Percentiles rank a stretch among this genome's conserved stretches.
phyloP scores from a whole-genome alignment of 2,329 filamentous ascomycete species.

The Penicillium sp. region DNA sequence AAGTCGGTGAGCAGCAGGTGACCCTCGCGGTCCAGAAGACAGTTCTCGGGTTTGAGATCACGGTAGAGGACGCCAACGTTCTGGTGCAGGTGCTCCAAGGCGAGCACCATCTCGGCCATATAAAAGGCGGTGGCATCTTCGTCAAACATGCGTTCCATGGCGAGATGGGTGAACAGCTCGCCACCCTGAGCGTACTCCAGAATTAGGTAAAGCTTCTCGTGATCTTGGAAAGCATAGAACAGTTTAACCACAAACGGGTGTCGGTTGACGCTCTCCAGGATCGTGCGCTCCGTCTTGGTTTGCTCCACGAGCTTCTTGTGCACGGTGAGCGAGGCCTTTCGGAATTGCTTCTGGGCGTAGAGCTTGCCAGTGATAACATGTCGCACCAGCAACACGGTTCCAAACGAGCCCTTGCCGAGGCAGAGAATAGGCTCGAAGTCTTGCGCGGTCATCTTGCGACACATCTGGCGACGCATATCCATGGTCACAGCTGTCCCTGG shows the following conservation, averaged over 20 bases:
- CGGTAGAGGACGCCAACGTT: slow-evolving; percentile 94
- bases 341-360: slow-evolving; percentile 98
- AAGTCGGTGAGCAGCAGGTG: slow-evolving; percentile 96
- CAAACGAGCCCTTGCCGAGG: slow-evolving; percentile 93
- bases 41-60: slow-evolving; percentile 97
- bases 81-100: slow-evolving; percentile 87
- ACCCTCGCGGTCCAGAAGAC: slow-evolving; percentile 84
- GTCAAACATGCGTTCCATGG: slow-evolving; percentile 90
- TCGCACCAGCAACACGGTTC: slow-evolving; percentile 90
- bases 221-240: slow-evolving; percentile 97
- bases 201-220: slow-evolving; percentile 95
- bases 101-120: slow-evolving; percentile 97
- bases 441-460: slow-evolving; percentile 83
- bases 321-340: slow-evolving; percentile 91
- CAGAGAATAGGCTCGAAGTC: slow-evolving; percentile 92
- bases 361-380: slow-evolving; percentile 83
- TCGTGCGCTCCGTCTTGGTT: slow-evolving; percentile 93
- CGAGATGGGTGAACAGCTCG: slow-evolving; percentile 93
- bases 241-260: slow-evolving; percentile 98
- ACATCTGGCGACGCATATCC: slow-evolving; percentile 53
- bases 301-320: slow-evolving; percentile 96
- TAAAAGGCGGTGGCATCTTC: slow-evolving; percentile 92
- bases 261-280: slow-evolving; percentile 91
- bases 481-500: slow-evolving; percentile 42
- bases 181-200: slow-evolving; percentile 97